Evolutionary conservation across 2,329 filamentous ascomycete genomes (phyloP), one percentile per base, ranked within the genome.

Genomic region (Chalaropsis ovoidea): DNA sequence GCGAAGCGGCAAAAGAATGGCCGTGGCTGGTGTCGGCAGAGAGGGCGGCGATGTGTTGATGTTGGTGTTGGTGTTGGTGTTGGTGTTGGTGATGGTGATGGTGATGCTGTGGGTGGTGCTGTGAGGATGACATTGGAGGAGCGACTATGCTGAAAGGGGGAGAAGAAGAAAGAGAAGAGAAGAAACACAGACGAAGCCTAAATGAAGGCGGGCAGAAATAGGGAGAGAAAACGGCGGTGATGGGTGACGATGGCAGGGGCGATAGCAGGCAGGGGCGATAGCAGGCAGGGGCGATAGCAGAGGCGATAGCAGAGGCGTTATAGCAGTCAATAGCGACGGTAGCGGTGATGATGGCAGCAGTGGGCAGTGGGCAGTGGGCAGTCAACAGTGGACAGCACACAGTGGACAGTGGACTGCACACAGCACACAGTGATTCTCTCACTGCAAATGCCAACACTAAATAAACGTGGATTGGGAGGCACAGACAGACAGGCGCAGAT

Each of bases 131-230:
- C 17, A 60, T 31, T 35, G 15, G 61, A 62, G 35, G 61, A 67
- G 70, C 68, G 71, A 70, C 68, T 70, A 45, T 19, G 52, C 35
- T 56, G 39, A 45, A 47, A 19, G 49, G 35, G 27, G 42, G 43
- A 56, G 43, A 52, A 64, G 64, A 49, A 22, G 58, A 65, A 49
- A 56, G 63, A 65, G 67, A 64, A 24, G 62, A 56, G 47, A 41
- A 43, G 31, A 27, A n/a, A 27, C 35, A 58, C 5, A 39, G 35
- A 39, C 4, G 8, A 39, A 7, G 35, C 8, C 35, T 39, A 7
- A 39, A 10, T 39, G 8, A 39, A 10, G 35, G 35, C 35, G 35
- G 8, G 35, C 8, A 64, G 43, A 49, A 47, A 52, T 15, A 52
- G 22, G 22, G 22, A 52, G 47, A 52, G 52, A 17, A 65, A 45